Evolutionary conservation across 208 protist species (phyloP).

Genomic region (Crithidia sp.): DNA sequence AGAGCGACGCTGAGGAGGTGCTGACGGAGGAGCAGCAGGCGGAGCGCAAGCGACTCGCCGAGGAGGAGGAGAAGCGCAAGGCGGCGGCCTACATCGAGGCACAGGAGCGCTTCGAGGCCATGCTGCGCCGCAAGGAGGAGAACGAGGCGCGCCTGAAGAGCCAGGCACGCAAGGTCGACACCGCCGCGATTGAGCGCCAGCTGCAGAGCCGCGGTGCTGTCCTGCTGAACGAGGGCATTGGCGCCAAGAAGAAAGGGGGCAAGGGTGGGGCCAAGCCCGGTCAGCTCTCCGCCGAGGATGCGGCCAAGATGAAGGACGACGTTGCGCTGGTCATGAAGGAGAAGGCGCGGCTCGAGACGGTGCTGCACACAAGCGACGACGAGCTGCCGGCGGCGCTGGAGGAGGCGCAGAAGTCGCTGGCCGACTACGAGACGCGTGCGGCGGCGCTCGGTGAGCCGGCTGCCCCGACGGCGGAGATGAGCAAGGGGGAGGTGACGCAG

Average conservation of each 20-base stretch:
- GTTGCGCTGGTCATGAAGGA: slow-evolving; percentile 65
- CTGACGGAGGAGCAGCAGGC: slow-evolving; percentile 40
- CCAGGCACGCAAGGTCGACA: slow-evolving; percentile 70
- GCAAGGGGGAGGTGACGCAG: slow-evolving; percentile 69
- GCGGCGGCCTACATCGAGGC: slow-evolving; percentile 49
- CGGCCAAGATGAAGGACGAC: slow-evolving; percentile 57
- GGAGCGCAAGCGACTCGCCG: slow-evolving; percentile 33
- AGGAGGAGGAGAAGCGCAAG: slow-evolving; percentile 47
- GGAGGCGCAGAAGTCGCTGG: slow-evolving; percentile 61
- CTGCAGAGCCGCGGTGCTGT: slow-evolving; percentile 60
- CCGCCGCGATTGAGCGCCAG: slow-evolving; percentile 54
- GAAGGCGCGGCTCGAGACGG: slow-evolving; percentile 67
- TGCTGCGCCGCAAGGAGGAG: slow-evolving; percentile 62
- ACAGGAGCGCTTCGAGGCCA: slow-evolving; percentile 51
- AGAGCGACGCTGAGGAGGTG: slow-evolving; percentile 45
- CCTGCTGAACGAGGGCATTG: slow-evolving; percentile 62
- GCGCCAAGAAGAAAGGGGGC: slow-evolving; percentile 47
- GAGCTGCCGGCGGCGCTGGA: slow-evolving; percentile 55
- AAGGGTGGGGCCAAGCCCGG: slow-evolving; percentile 50
- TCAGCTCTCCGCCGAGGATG: slow-evolving; percentile 52
- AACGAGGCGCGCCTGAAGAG: slow-evolving; percentile 62
- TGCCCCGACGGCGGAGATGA: slow-evolving; percentile 37
- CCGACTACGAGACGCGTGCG: slow-evolving; percentile 37
- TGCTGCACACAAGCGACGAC: slow-evolving; percentile 66
- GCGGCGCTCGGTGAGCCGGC: slow-evolving; percentile 20